These are phyloP conservation scores for Mycena venus DNA, from an alignment of 768 basidiomycete genomes.

Conservation along the genomic window DNA sequence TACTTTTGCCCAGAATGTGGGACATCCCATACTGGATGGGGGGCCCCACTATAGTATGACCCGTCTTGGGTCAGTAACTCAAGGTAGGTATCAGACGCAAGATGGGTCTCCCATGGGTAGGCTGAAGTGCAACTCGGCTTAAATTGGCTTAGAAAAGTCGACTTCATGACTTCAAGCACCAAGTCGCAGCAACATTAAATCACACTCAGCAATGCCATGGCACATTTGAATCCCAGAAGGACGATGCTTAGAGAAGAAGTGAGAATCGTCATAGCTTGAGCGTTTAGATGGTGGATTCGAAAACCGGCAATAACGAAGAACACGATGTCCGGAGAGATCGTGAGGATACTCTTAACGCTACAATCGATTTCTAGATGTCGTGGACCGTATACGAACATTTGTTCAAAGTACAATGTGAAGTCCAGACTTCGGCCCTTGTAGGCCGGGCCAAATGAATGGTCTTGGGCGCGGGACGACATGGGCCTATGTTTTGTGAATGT, in stretches of 20 bases:
- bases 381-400: conserved; percentile 6
- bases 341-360: neutral
- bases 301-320: neutral
- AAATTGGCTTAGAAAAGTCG: too few relatives aligned
- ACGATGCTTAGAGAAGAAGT: neutral
- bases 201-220: too few relatives aligned
- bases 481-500: too few relatives aligned
- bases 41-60: too few relatives aligned
- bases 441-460: conserved; percentile 25
- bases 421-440: conserved; percentile 27
- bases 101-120: too few relatives aligned
- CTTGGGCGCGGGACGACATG: conserved; percentile 9
- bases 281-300: neutral
- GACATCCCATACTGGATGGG: too few relatives aligned
- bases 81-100: too few relatives aligned
- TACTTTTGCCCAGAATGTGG: too few relatives aligned
- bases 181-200: too few relatives aligned
- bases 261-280: neutral
- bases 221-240: conserved; percentile 1
- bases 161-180: too few relatives aligned
- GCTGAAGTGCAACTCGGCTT: too few relatives aligned
- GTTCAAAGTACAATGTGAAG: conserved; percentile 28
- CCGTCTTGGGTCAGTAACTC: too few relatives aligned
- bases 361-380: neutral
- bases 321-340: neutral